phyloP scores from a whole-genome alignment of 1,284 basidiomycete genomes.

The Ceratobasidium theobromae region DNA sequence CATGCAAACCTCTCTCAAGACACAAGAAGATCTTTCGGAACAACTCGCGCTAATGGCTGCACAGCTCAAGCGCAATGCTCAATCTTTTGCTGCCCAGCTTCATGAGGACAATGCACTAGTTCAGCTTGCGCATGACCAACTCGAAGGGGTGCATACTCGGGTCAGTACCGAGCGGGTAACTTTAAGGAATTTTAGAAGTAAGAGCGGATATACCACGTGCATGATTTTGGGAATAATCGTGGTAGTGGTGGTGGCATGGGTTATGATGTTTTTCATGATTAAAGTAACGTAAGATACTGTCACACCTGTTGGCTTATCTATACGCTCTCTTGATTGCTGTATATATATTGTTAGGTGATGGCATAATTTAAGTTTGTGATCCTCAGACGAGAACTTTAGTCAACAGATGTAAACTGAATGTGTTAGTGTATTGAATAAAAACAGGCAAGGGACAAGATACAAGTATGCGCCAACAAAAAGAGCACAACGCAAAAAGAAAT shows the following conservation, averaged over 20 bases:
- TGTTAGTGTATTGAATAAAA: slow-evolving; percentile 16
- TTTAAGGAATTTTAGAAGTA: slow-evolving; percentile 63
- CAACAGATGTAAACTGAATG: not conserved
- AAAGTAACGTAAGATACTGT: slow-evolving; percentile 52
- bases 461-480: not conserved
- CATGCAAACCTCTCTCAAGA: slow-evolving; percentile 57
- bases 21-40: slow-evolving; percentile 70
- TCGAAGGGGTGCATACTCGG: slow-evolving; percentile 67
- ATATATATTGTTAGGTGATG: not conserved
- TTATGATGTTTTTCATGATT: slow-evolving; percentile 72
- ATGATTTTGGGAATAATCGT: slow-evolving; percentile 62
- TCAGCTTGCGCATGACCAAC: slow-evolving; percentile 58
- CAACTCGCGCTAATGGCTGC: slow-evolving; percentile 76
- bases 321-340: not conserved
- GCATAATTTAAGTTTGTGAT: not conserved
- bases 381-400: not conserved
- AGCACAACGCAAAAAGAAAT: not conserved
- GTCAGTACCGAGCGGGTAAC: slow-evolving; percentile 67
- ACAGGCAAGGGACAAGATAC: not conserved
- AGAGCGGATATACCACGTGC: slow-evolving; percentile 71
- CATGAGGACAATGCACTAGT: slow-evolving; percentile 65
- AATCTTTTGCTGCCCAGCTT: slow-evolving; percentile 66
- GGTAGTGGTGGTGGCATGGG: slow-evolving; percentile 61
- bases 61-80: slow-evolving; percentile 71
- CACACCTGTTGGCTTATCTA: not conserved